Evolutionary conservation across 495 filamentous ascomycete species (phyloP).

Genomic region (Aspergillus cristatus): DNA sequence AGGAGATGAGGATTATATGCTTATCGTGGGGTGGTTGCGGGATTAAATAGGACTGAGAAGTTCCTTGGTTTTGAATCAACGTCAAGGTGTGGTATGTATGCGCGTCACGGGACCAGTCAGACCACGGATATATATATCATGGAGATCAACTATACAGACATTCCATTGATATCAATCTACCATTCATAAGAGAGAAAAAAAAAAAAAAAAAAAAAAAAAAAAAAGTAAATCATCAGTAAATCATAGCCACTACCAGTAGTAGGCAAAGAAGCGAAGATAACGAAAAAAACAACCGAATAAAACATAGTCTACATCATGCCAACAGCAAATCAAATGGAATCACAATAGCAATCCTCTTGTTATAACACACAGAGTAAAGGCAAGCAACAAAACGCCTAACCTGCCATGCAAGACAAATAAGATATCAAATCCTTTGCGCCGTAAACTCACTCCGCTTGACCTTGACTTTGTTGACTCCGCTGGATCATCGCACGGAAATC

Average conservation of each 20-base stretch:
- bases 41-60: too few species aligned
- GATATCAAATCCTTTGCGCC: slow-evolving; percentile 23
- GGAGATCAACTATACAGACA: too few species aligned
- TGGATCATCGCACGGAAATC: slow-evolving; percentile 78
- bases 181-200: not conserved
- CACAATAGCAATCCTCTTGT: not conserved
- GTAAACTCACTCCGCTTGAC: slow-evolving; percentile 23
- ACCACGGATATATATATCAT: too few species aligned
- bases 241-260: too few species aligned
- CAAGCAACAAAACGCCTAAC: slow-evolving; percentile 8
- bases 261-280: not conserved
- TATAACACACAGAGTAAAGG: not conserved
- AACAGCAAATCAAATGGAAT: not conserved
- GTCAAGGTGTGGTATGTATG: too few species aligned
- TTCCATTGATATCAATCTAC: not conserved
- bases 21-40: too few species aligned
- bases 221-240: too few species aligned
- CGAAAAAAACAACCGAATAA: not conserved
- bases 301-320: not conserved
- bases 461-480: slow-evolving; percentile 22
- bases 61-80: too few species aligned
- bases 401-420: slow-evolving; percentile 7
- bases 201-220: not conserved
- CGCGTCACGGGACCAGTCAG: too few species aligned
- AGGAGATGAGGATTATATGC: too few species aligned